These are phyloP conservation scores for Lupinus albus DNA, from an alignment of 306 rosid genomes.

Conservation along the genomic window DNA sequence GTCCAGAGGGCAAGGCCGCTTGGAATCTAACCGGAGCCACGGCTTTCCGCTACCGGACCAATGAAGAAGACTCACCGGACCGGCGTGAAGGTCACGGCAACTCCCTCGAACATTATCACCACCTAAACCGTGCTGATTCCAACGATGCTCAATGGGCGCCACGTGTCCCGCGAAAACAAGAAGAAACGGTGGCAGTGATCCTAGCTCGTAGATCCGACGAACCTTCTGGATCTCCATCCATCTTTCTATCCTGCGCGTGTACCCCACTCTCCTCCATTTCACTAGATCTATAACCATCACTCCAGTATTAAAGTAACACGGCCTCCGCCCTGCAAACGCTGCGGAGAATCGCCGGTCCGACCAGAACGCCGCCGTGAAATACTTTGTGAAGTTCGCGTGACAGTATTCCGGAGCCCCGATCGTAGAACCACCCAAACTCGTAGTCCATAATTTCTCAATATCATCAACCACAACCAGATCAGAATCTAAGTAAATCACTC, in stretches of 20 bases:
- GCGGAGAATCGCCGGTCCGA: slow-evolving; percentile 38
- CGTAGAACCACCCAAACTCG: slow-evolving; percentile 49
- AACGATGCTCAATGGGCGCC: slow-evolving; percentile 70
- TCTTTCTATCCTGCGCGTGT: slow-evolving; percentile 56
- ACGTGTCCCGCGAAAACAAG: slow-evolving; percentile 69
- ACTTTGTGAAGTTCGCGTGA: slow-evolving; percentile 68
- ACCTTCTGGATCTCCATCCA: slow-evolving; percentile 78
- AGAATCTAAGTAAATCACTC: slow-evolving; percentile 67
- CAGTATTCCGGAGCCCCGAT: slow-evolving; percentile 80
- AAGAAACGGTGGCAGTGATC: slow-evolving; percentile 68
- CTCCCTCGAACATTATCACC: slow-evolving; percentile 70
- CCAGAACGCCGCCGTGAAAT: slow-evolving; percentile 64
- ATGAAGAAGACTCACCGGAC: slow-evolving; percentile 69
- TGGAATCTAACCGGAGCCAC: slow-evolving; percentile 61
- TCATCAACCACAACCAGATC: slow-evolving; percentile 69
- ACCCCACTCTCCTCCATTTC: slow-evolving; percentile 54
- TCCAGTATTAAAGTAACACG: slow-evolving; percentile 70
- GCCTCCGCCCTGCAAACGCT: slow-evolving; percentile 48
- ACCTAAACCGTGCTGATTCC: slow-evolving; percentile 78
- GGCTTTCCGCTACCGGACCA: slow-evolving; percentile 82
- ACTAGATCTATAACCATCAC: slow-evolving; percentile 75
- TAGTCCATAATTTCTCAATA: slow-evolving; percentile 58
- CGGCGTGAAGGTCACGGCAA: slow-evolving; percentile 67
- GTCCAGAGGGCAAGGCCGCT: slow-evolving; percentile 62
- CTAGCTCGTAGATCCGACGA: slow-evolving; percentile 67